Evolutionary conservation across 2,329 filamentous ascomycete genomes (phyloP).

Genomic region (Arachnomyces sp.): DNA sequence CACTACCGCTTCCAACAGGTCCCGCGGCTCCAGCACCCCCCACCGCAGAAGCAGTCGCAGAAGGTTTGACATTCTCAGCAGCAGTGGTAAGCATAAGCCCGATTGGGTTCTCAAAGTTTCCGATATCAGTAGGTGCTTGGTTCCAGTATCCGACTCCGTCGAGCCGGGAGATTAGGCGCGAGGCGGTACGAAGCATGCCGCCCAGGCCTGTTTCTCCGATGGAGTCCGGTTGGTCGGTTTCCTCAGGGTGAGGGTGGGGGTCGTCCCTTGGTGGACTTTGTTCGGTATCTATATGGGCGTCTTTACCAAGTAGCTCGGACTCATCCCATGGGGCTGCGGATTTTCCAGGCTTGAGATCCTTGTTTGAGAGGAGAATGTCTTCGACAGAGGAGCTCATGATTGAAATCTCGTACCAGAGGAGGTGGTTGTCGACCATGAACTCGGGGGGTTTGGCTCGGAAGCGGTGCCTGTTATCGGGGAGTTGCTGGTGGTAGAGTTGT

Average conservation of each 20-base stretch:
- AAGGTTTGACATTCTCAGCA: neutral
- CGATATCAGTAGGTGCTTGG: constrained; percentile 7
- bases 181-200: constrained; percentile 23
- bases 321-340: constrained; percentile 23
- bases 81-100: no score
- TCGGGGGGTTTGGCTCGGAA: constrained; percentile 18
- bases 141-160: constrained; percentile 30
- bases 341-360: constrained; percentile 26
- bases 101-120: no score
- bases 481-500: constrained; percentile 22
- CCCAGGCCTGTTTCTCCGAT: constrained; percentile 21
- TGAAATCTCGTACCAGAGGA: constrained; percentile 33
- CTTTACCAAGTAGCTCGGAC: constrained; percentile 22
- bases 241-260: neutral
- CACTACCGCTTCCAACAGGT: neutral
- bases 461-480: constrained; percentile 15
- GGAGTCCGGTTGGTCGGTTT: constrained; percentile 13
- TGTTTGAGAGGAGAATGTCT: constrained; percentile 24
- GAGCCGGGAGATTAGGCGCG: constrained; percentile 28
- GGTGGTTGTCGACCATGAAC: constrained; percentile 25
- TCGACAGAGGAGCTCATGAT: constrained; percentile 30
- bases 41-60: neutral
- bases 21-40: neutral
- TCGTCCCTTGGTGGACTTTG: constrained; percentile 2
- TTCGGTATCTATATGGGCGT: constrained; percentile 13